Conservation (phyloP, 1,284 basidiomycete genomes). For the Naganishia cerealis region DNA sequence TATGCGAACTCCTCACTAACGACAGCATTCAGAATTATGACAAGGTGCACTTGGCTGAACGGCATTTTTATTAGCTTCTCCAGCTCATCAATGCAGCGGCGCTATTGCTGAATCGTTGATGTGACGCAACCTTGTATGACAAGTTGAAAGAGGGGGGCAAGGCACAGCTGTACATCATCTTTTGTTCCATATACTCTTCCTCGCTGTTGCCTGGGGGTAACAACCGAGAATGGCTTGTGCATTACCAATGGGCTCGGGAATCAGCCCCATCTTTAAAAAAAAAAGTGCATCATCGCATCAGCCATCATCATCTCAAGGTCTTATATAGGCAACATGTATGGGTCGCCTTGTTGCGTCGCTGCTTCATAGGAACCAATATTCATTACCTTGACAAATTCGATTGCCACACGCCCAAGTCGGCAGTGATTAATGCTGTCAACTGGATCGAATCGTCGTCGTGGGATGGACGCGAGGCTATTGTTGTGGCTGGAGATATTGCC, state of each 20-base stretch:
- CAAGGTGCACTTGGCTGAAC: slow-evolving; percentile 1
- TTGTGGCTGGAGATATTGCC: too few relatives aligned
- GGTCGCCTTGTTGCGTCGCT: not conserved
- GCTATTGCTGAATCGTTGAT: not conserved
- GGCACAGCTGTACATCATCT: not conserved
- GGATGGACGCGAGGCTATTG: too few relatives aligned
- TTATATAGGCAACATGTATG: slow-evolving; percentile 12
- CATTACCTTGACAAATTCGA: not conserved
- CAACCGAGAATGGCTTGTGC: slow-evolving; percentile 23
- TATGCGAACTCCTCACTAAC: slow-evolving; percentile 21
- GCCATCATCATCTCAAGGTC: not conserved
- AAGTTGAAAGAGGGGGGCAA: slow-evolving; percentile 10
- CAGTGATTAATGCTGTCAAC: too few relatives aligned
- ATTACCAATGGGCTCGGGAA: slow-evolving; percentile 6
- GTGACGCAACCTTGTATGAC: slow-evolving; percentile 20
- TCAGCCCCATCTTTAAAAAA: slow-evolving; percentile 10
- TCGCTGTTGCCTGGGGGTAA: not conserved
- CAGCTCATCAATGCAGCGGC: not conserved
- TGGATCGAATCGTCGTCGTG: too few relatives aligned
- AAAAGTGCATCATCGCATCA: slow-evolving; percentile 20
- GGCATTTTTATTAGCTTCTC: slow-evolving; percentile 16
- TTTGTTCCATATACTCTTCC: not conserved
- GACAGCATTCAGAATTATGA: not conserved
- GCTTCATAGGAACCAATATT: not conserved
- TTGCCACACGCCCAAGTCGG: not conserved